phyloP scores from a whole-genome alignment of 352 stramenopile genomes.

The Peronospora farinosa region DNA sequence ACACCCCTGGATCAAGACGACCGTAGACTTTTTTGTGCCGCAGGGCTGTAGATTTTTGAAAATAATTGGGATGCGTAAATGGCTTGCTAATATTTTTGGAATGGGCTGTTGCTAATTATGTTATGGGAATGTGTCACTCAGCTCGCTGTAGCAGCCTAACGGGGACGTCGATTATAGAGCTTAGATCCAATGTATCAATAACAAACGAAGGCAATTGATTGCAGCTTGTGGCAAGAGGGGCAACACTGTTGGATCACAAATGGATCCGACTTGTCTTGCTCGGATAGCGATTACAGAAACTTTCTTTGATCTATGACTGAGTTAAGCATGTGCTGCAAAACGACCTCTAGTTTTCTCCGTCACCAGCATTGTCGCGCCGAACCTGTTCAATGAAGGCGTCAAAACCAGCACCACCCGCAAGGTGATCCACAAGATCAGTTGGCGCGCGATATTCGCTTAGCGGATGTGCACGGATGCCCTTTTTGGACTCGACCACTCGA shows the following conservation, averaged over 20 bases:
- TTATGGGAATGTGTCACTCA: slow-evolving; percentile 24
- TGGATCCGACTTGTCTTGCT: neutral
- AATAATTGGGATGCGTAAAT: slow-evolving; percentile 27
- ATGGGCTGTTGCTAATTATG: slow-evolving; percentile 15
- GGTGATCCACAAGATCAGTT: slow-evolving; percentile 78
- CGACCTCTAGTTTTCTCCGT: slow-evolving; percentile 24
- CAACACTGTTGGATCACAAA: neutral
- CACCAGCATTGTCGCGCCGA: slow-evolving; percentile 55
- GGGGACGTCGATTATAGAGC: slow-evolving; percentile 10
- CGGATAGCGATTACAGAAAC: slow-evolving; percentile 5
- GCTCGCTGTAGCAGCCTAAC: slow-evolving; percentile 7
- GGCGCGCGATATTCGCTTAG: slow-evolving; percentile 76
- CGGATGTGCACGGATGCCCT: slow-evolving; percentile 54
- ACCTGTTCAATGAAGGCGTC: slow-evolving; percentile 81
- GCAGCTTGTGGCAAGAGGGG: neutral
- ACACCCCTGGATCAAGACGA: slow-evolving; percentile 14
- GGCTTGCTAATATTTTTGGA: slow-evolving; percentile 17
- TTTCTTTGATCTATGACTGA: slow-evolving; percentile 31
- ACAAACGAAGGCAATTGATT: neutral
- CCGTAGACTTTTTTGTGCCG: slow-evolving; percentile 19
- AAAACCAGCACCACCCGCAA: slow-evolving; percentile 63
- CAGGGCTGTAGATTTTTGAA: slow-evolving; percentile 14
- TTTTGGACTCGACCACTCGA: slow-evolving; percentile 64
- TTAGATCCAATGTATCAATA: too few relatives aligned
- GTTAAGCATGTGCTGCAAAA: slow-evolving; percentile 16